A percentile compares a stretch with the other conserved stretches of the same genome.
phyloP scores from a whole-genome alignment of 2,329 filamentous ascomycete species.

The Lachnellula cervina region DNA sequence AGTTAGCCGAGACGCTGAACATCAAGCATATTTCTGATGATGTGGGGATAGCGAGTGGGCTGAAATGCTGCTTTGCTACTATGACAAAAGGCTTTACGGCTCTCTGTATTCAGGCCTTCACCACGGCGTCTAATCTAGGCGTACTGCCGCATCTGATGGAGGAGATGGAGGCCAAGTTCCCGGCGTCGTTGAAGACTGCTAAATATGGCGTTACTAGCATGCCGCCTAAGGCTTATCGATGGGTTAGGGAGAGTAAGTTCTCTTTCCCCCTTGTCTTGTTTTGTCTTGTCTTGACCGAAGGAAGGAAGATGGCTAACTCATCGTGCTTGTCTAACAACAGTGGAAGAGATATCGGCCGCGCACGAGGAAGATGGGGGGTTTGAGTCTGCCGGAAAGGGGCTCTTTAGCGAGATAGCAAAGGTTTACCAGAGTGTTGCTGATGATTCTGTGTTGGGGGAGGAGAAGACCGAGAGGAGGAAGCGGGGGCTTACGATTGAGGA shows the following conservation, averaged over 20 bases:
- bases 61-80: slow-evolving; percentile 64
- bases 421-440: slow-evolving; percentile 59
- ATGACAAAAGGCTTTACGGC: slow-evolving; percentile 62
- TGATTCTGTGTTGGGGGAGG: slow-evolving; percentile 54
- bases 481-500: slow-evolving; percentile 54
- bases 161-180: slow-evolving; percentile 49
- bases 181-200: slow-evolving; percentile 41
- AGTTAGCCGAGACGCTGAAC: slow-evolving; percentile 42
- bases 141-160: slow-evolving; percentile 54
- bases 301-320: background rate
- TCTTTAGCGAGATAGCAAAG: slow-evolving; percentile 56
- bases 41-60: slow-evolving; percentile 52
- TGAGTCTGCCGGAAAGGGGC: slow-evolving; percentile 31
- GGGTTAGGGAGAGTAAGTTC: slow-evolving; percentile 59
- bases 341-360: slow-evolving; percentile 68
- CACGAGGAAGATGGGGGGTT: slow-evolving; percentile 63
- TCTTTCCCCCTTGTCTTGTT: background rate
- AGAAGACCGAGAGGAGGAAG: slow-evolving; percentile 52
- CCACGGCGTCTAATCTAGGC: slow-evolving; percentile 59
- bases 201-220: slow-evolving; percentile 55
- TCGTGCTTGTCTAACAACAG: background rate
- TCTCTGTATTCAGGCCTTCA: slow-evolving; percentile 65
- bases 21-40: slow-evolving; percentile 43
- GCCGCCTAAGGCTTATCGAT: slow-evolving; percentile 71
- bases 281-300: background rate